These are phyloP conservation scores for Aspergillus aculeatus DNA, from an alignment of 2,329 filamentous ascomycete species.

Conservation along the genomic window DNA sequence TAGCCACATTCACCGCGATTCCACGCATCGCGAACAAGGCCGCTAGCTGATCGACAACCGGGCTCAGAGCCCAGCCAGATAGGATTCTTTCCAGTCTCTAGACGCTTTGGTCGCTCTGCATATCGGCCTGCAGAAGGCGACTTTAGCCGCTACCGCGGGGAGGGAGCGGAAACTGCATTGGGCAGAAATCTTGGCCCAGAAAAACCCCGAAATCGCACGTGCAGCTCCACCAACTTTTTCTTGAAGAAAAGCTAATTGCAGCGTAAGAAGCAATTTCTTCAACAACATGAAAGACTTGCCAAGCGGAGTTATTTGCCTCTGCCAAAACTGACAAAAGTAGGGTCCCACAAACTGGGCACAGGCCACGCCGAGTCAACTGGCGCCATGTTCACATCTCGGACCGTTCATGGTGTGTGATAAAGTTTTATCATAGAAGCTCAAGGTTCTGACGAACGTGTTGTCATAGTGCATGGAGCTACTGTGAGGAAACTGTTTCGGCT, in stretches of 20 bases:
- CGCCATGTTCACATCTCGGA: neutral
- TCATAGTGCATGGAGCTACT: neutral
- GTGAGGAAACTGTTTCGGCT: neutral
- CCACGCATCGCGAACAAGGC: neutral
- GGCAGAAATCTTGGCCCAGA: neutral
- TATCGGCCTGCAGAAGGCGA: neutral
- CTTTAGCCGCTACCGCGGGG: neutral
- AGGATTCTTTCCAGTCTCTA: neutral
- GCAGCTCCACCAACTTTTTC: neutral
- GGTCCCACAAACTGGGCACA: neutral
- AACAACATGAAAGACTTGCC: too few relatives aligned
- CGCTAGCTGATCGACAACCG: neutral
- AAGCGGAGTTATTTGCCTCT: neutral
- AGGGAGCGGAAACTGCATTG: neutral
- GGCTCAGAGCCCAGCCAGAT: neutral
- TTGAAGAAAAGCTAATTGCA: neutral
- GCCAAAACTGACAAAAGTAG: neutral
- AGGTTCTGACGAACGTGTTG: neutral
- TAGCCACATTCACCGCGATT: neutral
- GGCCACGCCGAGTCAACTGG: neutral
- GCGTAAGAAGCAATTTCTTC: too few relatives aligned
- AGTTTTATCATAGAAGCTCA: neutral
- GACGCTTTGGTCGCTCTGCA: neutral
- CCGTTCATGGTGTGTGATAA: neutral
- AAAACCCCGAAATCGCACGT: neutral